These are phyloP conservation scores for Myxozyma udenii DNA, from an alignment of 805 yeast genomes.

Conservation along the genomic window DNA sequence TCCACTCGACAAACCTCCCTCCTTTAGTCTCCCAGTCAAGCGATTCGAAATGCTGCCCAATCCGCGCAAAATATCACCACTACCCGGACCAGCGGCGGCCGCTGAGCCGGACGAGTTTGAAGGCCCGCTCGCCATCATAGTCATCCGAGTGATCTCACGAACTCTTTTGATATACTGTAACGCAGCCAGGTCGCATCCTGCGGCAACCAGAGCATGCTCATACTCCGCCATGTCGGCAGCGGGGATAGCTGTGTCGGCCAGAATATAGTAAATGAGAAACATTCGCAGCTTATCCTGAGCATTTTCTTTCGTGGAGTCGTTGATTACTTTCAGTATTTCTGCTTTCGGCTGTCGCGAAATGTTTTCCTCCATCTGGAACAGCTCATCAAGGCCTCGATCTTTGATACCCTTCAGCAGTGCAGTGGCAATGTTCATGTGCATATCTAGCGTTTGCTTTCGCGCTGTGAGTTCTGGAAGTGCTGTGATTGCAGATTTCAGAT, in stretches of 20 bases:
- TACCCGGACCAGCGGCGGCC: conserved; percentile 24
- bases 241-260: conserved; percentile 44
- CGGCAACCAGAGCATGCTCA: conserved; percentile 57
- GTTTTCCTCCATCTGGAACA: conserved; percentile 91
- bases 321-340: conserved; percentile 51
- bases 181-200: conserved; percentile 58
- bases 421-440: conserved; percentile 94
- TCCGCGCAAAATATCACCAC: conserved; percentile 43
- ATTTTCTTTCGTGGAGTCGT: conserved; percentile 57
- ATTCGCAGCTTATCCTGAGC: conserved; percentile 77
- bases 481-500: conserved; percentile 68
- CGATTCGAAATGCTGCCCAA: conserved; percentile 73
- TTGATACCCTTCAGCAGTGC: conserved; percentile 78
- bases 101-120: conserved; percentile 36
- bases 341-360: conserved; percentile 49
- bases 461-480: conserved; percentile 90
- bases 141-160: conserved; percentile 66
- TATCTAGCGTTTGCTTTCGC: conserved; percentile 81
- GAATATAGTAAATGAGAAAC: conserved; percentile 70
- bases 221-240: conserved; percentile 56
- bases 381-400: conserved; percentile 80
- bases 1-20: conserved; percentile 84
- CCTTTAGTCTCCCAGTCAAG: conserved; percentile 69
- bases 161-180: conserved; percentile 72
- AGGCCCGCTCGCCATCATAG: conserved; percentile 37